Evolutionary conservation across 306 rosid species (phyloP).

Genomic region (Acacia melanoxylon): DNA sequence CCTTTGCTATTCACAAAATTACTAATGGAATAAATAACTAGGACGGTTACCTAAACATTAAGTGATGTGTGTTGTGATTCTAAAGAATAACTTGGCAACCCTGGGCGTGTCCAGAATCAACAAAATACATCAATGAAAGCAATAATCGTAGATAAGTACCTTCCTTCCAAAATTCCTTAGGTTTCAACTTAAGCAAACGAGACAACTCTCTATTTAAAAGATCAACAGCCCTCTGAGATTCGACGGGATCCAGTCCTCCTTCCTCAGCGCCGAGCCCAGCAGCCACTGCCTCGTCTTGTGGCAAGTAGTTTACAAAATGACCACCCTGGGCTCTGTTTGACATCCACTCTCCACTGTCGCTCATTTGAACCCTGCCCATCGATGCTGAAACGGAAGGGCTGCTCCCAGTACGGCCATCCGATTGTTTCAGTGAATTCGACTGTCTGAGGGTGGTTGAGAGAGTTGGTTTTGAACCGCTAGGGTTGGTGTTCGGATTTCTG

Average conservation of each 20-base stretch:
- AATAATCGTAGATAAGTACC: slow-evolving; percentile 39
- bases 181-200: slow-evolving; percentile 75
- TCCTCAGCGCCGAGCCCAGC: slow-evolving; percentile 82
- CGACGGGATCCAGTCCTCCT: slow-evolving; percentile 87
- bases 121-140: not conserved
- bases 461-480: slow-evolving; percentile 43
- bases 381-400: slow-evolving; percentile 9
- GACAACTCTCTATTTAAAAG: slow-evolving; percentile 80
- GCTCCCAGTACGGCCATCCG: slow-evolving; percentile 34
- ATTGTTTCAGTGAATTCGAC: slow-evolving; percentile 38
- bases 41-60: not conserved
- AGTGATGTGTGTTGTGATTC: not conserved
- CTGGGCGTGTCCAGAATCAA: slow-evolving; percentile 1
- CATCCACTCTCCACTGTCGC: slow-evolving; percentile 47
- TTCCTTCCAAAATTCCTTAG: slow-evolving; percentile 86
- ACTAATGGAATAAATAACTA: not conserved
- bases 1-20: not conserved
- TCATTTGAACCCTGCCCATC: slow-evolving; percentile 40
- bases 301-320: slow-evolving; percentile 78
- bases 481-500: slow-evolving; percentile 45
- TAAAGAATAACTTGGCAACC: not conserved
- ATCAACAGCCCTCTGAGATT: slow-evolving; percentile 93
- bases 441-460: slow-evolving; percentile 72
- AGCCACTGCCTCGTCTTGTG: slow-evolving; percentile 95
- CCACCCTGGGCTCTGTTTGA: slow-evolving; percentile 42